These are phyloP conservation scores for Torulaspora gathmanii DNA, from an alignment of 805 yeast species.

Conservation along the genomic window DNA sequence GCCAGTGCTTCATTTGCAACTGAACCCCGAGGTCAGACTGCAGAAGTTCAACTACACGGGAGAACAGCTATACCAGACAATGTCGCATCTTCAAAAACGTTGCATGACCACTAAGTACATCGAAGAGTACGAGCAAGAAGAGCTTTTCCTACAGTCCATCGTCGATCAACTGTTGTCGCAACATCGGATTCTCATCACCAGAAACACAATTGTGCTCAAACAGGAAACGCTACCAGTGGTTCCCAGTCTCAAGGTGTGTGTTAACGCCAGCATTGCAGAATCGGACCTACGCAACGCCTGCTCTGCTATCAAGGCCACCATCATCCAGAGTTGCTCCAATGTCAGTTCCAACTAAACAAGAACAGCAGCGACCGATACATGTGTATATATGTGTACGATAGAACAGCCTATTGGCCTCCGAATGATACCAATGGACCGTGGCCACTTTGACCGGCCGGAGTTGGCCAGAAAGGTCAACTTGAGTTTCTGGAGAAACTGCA, in stretches of 20 bases:
- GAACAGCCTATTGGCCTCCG: background rate
- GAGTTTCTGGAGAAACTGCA: background rate
- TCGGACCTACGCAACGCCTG: constrained; percentile 45
- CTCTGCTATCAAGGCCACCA: constrained; percentile 35
- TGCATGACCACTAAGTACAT: constrained; percentile 34
- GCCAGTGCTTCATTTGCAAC: constrained; percentile 64
- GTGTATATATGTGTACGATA: constrained; percentile 2
- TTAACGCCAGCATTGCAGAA: constrained; percentile 44
- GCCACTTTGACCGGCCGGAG: background rate
- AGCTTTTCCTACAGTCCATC: constrained; percentile 58
- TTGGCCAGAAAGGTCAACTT: background rate
- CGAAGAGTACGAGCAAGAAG: constrained; percentile 44
- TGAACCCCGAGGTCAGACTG: constrained; percentile 41
- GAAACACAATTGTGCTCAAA: constrained; percentile 58
- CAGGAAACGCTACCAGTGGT: constrained; percentile 70
- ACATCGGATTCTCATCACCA: constrained; percentile 55
- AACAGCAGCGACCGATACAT: background rate
- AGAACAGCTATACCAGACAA: constrained; percentile 26
- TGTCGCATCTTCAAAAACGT: constrained; percentile 30
- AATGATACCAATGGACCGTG: background rate
- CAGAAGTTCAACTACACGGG: constrained; percentile 30
- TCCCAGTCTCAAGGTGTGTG: constrained; percentile 53
- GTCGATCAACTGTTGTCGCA: constrained; percentile 51
- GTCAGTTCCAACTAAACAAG: background rate
- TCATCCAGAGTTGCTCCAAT: constrained; percentile 20